Evolutionary conservation across 371 early-diverging fungal genomes (phyloP).

Genomic region (Mycotypha africana): DNA sequence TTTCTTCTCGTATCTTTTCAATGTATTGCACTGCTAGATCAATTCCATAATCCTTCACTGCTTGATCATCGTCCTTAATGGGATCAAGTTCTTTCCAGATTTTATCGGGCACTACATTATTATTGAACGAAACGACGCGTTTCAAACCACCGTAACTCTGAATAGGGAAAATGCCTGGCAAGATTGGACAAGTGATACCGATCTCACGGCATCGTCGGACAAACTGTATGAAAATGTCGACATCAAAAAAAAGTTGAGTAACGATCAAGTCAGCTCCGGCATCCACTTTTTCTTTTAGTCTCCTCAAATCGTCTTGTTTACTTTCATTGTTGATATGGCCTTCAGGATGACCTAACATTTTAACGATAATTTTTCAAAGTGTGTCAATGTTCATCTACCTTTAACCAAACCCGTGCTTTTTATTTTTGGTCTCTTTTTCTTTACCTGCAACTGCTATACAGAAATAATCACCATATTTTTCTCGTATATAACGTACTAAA

Average conservation of each 20-base stretch:
- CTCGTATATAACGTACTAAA: constrained; percentile 84
- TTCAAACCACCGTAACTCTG: constrained; percentile 83
- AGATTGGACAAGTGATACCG: constrained; percentile 83
- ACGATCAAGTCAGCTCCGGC: constrained; percentile 91
- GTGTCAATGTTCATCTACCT: not conserved
- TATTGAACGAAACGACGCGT: constrained; percentile 80
- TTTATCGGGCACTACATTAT: constrained; percentile 80
- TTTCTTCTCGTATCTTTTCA: constrained; percentile 49
- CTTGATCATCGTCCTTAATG: constrained; percentile 95
- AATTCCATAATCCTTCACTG: constrained; percentile 92
- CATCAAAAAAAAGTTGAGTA: constrained; percentile 94
- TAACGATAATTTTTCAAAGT: no score
- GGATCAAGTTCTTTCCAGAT: constrained; percentile 83
- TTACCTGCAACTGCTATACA: constrained; percentile 91
- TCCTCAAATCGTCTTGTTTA: constrained; percentile 68
- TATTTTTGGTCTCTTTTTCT: not conserved
- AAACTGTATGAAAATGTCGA: constrained; percentile 79
- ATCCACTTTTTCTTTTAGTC: constrained; percentile 84
- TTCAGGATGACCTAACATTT: constrained; percentile 87
- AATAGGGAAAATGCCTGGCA: constrained; percentile 95
- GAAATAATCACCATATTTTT: constrained; percentile 91
- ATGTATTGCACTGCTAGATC: constrained; percentile 81
- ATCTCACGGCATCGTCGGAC: constrained; percentile 65
- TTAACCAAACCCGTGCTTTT: not conserved
- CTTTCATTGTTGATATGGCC: constrained; percentile 75